Evolutionary conservation across 208 protist species (phyloP).

Genomic region (Acanthamoeba quina): DNA sequence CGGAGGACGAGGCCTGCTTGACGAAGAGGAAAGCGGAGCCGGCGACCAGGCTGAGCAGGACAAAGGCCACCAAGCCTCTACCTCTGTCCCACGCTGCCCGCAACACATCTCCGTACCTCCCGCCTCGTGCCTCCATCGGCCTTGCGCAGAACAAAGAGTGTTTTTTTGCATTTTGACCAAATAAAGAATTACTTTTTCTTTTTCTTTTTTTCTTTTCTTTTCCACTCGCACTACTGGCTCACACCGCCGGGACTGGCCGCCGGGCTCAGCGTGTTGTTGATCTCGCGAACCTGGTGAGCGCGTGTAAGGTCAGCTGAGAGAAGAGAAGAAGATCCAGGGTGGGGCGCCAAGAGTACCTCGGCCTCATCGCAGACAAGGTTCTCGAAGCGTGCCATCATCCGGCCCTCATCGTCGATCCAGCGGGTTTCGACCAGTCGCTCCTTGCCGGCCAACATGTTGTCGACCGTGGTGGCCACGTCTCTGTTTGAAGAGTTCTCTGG

Average conservation of each 20-base stretch:
- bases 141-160: no score
- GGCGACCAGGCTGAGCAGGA: neutral
- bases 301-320: neutral
- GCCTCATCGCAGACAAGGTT: neutral
- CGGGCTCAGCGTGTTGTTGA: slow-evolving; percentile 5
- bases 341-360: slow-evolving; percentile 33
- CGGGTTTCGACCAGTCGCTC: slow-evolving; percentile 21
- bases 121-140: neutral
- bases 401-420: slow-evolving; percentile 28
- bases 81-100: neutral
- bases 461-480: slow-evolving; percentile 36
- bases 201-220: no score
- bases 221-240: no score
- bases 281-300: neutral
- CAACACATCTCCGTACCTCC: neutral
- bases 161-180: no score
- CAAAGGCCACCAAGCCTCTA: neutral
- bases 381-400: slow-evolving; percentile 16
- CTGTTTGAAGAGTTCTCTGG: neutral
- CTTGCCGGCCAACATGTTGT: slow-evolving; percentile 47
- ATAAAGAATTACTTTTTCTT: no score
- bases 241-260: no score
- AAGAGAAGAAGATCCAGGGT: no score
- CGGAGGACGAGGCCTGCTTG: slow-evolving; percentile 4
- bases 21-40: slow-evolving; percentile 24